These are phyloP conservation scores for Coniophora puteana DNA, from an alignment of 1,284 basidiomycete genomes.

Conservation along the genomic window DNA sequence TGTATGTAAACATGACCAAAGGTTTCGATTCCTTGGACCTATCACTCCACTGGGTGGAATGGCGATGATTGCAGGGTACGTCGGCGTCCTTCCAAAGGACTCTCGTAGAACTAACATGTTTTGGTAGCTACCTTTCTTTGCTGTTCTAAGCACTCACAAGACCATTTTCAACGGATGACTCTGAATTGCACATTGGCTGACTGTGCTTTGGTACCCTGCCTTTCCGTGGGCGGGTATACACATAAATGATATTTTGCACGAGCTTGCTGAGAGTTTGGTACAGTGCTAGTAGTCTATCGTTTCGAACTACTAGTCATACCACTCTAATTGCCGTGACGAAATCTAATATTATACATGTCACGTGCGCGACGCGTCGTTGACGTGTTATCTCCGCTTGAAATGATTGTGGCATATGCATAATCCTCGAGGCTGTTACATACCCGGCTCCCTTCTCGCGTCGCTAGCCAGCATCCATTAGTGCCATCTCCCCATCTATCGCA, in stretches of 20 bases:
- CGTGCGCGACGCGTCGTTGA: constrained; percentile 26
- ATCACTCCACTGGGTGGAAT: constrained; percentile 74
- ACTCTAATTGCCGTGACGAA: not conserved
- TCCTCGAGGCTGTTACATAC: constrained; percentile 3
- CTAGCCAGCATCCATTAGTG: constrained; percentile 1
- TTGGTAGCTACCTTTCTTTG: constrained; percentile 50
- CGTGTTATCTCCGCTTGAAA: constrained; percentile 41
- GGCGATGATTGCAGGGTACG: constrained; percentile 78
- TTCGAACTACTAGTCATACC: too few species aligned
- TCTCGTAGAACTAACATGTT: constrained; percentile 15
- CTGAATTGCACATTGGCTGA: not conserved
- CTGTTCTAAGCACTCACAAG: constrained; percentile 32
- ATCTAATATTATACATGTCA: constrained; percentile 13
- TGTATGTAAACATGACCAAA: constrained; percentile 28
- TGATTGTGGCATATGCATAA: constrained; percentile 26
- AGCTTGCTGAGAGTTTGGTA: too few species aligned
- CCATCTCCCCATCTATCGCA: not conserved
- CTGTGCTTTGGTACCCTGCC: not conserved
- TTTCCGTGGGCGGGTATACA: not conserved
- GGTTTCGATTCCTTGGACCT: constrained; percentile 64
- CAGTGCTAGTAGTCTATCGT: too few species aligned
- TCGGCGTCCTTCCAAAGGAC: too few species aligned
- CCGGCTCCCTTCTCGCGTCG: not conserved
- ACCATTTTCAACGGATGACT: constrained; percentile 6
- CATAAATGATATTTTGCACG: not conserved